Base-by-base conservation (phyloP, 176 grass and related monocot species). In the Cenchrus fungigraminus region DNA sequence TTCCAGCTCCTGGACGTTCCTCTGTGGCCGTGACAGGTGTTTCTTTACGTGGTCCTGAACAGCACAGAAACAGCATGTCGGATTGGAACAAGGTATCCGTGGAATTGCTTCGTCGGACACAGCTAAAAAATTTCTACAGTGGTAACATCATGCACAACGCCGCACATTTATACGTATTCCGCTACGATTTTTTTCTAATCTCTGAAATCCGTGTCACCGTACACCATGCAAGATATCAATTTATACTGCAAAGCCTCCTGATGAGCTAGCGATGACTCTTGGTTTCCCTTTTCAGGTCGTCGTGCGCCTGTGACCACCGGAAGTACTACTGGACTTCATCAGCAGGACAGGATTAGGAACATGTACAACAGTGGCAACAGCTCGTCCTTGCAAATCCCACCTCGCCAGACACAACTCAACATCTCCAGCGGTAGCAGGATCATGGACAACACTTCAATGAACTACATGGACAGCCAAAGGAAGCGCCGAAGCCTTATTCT, bases 351-450 rank as follows among this genome's bases (percentile, higher is more conserved):
- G 3, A 67, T 15, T 15, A 14, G 52, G 52, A 53, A 60, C 54
- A 65, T 79, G n/a, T 61, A 55, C 9, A n/a, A 51, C 34, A 46
- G 71, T n/a, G 49, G 74, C 65, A 73, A 31, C 29, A 40, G 37
- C 37, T 0, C 29, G 10, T 32, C 62, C 28, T 32, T 32, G 62
- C 28, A 31, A 65, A 65, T 12, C 2, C 3, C 87, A 51, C 71
- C 76, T 73, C 81, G 56, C 51, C 28, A 40, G 22, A 19, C 85
- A 28, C 74, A 78, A 25, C 78, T 81, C 14, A 79, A 65, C 29
- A 83, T 72, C 73, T 86, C 82, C 16, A 74, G 54, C 46, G 56
- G 42, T 5, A 79, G 86, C 20, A 77, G 83, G 63, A 34, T 15
- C 63, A 34, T 34, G 60, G 60, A 29, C 1, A 25, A 12, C 60